A percentile compares a stretch with the other conserved stretches of the same genome.
Conservation (phyloP, 2,329 filamentous ascomycete species). For the Chaetomiaceae sp. region DNA sequence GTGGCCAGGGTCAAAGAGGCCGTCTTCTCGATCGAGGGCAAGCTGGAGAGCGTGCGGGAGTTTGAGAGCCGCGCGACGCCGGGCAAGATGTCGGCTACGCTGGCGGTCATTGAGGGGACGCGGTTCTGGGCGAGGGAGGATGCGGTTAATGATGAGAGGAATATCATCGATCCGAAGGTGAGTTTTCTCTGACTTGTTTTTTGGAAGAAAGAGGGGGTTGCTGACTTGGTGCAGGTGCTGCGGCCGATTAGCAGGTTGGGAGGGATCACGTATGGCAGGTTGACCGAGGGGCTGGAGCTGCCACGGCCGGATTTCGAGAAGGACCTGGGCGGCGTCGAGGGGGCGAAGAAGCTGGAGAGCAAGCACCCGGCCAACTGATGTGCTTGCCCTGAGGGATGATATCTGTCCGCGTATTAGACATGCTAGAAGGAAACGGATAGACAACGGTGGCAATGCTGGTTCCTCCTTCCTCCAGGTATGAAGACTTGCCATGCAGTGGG, state of each 20-base stretch:
- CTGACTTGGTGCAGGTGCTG: conserved; percentile 49
- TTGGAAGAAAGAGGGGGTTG: not conserved
- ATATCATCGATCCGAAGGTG: conserved; percentile 66
- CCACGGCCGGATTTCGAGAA: conserved; percentile 49
- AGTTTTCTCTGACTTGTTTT: conserved; percentile 25
- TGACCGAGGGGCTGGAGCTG: conserved; percentile 55
- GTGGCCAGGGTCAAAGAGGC: conserved; percentile 75
- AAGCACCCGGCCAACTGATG: conserved; percentile 20
- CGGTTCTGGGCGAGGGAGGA: conserved; percentile 89
- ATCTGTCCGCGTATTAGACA: not conserved
- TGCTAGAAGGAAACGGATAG: conserved; percentile 5
- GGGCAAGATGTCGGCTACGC: conserved; percentile 68
- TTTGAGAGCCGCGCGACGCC: conserved; percentile 68
- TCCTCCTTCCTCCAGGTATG: too few species aligned
- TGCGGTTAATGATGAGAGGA: conserved; percentile 73
- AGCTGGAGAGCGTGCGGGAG: conserved; percentile 68
- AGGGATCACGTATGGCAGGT: conserved; percentile 76
- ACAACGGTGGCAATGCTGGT: not conserved
- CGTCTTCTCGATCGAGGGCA: conserved; percentile 77
- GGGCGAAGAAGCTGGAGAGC: conserved; percentile 51
- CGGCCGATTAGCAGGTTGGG: conserved; percentile 74
- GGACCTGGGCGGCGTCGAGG: conserved; percentile 50
- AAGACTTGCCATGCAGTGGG: too few species aligned
- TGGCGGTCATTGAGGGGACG: conserved; percentile 77
- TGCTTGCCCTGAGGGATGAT: too few species aligned